Evolutionary conservation across 73 alveolate species (phyloP).

Genomic region (Symbiodinium natans): DNA sequence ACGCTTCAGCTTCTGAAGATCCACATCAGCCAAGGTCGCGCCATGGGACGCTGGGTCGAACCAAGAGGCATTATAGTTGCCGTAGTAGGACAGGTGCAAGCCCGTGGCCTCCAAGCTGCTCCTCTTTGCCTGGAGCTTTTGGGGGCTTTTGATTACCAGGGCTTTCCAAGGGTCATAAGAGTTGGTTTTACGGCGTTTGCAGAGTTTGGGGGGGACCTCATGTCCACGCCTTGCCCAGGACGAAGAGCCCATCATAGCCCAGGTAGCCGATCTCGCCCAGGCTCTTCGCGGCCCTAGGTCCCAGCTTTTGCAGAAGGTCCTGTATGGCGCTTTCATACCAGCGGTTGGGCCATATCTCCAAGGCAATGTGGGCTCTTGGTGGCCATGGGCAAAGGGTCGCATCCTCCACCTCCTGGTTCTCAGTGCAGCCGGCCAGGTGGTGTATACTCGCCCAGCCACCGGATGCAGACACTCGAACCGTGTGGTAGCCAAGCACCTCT

Average conservation of each 20-base stretch:
- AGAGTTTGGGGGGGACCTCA: too few species aligned
- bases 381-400: background rate
- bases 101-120: background rate
- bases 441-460: background rate
- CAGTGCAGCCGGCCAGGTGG: background rate
- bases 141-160: too few species aligned
- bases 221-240: background rate
- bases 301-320: background rate
- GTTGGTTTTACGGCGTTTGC: too few species aligned
- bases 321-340: background rate
- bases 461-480: background rate
- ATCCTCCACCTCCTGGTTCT: background rate
- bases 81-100: constrained; percentile 6
- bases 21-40: constrained; percentile 6
- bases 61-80: constrained; percentile 29
- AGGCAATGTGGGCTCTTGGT: background rate
- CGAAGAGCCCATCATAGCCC: constrained; percentile 3
- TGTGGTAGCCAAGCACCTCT: background rate
- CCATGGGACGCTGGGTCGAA: background rate
- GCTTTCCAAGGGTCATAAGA: too few species aligned
- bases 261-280: background rate
- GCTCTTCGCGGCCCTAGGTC: background rate
- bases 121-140: too few species aligned
- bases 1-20: too few species aligned
- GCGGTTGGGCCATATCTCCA: background rate